Evolutionary conservation across 176 grass and related monocot genomes (phyloP).

Genomic region (Bromus sterilis): DNA sequence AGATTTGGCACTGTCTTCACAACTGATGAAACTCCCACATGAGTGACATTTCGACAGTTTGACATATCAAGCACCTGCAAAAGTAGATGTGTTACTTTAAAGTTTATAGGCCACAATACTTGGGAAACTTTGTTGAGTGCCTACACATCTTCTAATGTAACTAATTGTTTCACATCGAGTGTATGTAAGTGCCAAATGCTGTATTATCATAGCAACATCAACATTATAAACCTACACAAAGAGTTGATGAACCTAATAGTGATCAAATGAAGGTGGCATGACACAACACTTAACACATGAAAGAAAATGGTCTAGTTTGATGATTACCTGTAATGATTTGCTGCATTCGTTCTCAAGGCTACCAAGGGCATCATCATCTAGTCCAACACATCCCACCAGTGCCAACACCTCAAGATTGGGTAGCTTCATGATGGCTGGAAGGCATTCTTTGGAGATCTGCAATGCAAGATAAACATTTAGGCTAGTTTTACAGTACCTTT

Average conservation of each 20-base stretch:
- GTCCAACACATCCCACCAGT: conserved; percentile 50
- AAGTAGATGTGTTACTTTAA: not conserved
- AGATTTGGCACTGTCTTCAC: conserved; percentile 38
- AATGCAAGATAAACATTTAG: not conserved
- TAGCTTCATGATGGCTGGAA: conserved; percentile 55
- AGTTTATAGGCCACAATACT: not conserved
- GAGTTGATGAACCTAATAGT: not conserved
- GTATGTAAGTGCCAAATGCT: not conserved
- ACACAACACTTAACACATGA: not conserved
- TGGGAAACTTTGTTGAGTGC: not conserved
- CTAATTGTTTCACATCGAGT: not conserved
- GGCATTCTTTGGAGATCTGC: conserved; percentile 64
- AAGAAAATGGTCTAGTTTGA: not conserved
- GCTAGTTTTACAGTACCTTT: too few relatives aligned
- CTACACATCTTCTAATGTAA: not conserved
- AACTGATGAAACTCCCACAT: conserved; percentile 43
- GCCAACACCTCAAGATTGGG: conserved; percentile 53
- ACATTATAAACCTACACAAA: not conserved
- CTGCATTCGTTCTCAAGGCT: conserved; percentile 46
- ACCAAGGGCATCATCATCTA: conserved; percentile 53
- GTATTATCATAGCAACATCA: not conserved
- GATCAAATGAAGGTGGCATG: not conserved
- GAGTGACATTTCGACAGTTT: conserved; percentile 52
- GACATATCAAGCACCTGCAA: conserved; percentile 79
- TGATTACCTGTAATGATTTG: conserved; percentile 65